phyloP scores from a whole-genome alignment of 2,329 filamentous ascomycete genomes.

The Fusarium sarcochroum region DNA sequence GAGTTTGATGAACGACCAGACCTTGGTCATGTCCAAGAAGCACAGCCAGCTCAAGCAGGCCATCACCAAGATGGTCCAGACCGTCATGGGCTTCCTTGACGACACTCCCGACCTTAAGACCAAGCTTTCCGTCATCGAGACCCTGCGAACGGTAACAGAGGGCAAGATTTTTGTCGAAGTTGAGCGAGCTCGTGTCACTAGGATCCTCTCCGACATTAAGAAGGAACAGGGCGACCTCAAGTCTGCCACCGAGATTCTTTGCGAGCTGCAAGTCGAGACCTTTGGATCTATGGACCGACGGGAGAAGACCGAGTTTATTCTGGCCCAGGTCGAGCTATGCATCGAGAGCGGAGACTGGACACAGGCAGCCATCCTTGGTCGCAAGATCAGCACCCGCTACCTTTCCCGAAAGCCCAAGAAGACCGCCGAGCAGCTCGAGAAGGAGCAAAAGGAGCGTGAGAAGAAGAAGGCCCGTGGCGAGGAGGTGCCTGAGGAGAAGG shows the following conservation, averaged over 20 bases:
- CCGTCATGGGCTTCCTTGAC: constrained; percentile 92
- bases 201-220: constrained; percentile 97
- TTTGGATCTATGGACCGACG: constrained; percentile 98
- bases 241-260: constrained; percentile 91
- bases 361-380: constrained; percentile 91
- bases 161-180: constrained; percentile 99
- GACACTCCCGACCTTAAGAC: constrained; percentile 86
- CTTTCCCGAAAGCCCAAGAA: constrained; percentile 92
- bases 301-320: constrained; percentile 99
- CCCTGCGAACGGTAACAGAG: constrained; percentile 94
- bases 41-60: constrained; percentile 99
- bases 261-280: constrained; percentile 98
- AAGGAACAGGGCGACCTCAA: constrained; percentile 94
- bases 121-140: constrained; percentile 95
- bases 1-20: constrained; percentile 96
- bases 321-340: constrained; percentile 93
- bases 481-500: constrained; percentile 82
- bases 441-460: constrained; percentile 89
- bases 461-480: constrained; percentile 85
- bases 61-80: constrained; percentile 98
- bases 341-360: constrained; percentile 97
- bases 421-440: constrained; percentile 88
- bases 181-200: constrained; percentile 94
- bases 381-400: constrained; percentile 97
- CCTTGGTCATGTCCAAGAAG: constrained; percentile 96